These are phyloP conservation scores for Penicillium sp. DNA, from an alignment of 2,329 filamentous ascomycete genomes.

Conservation along the genomic window DNA sequence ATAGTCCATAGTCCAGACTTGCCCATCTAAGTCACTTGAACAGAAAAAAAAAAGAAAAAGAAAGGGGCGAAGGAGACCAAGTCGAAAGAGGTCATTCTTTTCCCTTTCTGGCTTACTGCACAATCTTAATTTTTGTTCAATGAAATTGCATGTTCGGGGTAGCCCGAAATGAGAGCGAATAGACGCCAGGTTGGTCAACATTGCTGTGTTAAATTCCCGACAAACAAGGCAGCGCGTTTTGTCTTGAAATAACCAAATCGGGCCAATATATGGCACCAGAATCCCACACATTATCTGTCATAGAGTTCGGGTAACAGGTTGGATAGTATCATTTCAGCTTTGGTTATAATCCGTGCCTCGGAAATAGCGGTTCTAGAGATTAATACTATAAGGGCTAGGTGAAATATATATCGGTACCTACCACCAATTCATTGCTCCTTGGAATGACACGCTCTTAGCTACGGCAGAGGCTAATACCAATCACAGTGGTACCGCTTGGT, in stretches of 20 bases:
- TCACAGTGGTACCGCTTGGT: no score
- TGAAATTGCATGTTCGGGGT: not conserved
- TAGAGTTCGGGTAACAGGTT: not conserved
- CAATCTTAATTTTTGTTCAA: not conserved
- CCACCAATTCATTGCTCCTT: no score
- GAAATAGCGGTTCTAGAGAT: not conserved
- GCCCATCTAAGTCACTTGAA: not conserved
- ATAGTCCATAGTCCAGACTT: not conserved
- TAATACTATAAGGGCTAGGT: not conserved
- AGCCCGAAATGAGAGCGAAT: not conserved
- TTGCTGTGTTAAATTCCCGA: not conserved
- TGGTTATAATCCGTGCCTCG: not conserved
- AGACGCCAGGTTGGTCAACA: not conserved
- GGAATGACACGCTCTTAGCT: no score
- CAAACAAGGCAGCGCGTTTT: not conserved
- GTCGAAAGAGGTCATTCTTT: not conserved
- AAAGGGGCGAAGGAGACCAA: not conserved
- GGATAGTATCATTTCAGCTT: not conserved
- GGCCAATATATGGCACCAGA: not conserved
- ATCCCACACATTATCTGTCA: no score
- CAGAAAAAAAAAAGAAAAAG: not conserved
- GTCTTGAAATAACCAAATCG: not conserved
- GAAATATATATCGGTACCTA: not conserved
- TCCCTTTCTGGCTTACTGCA: not conserved
- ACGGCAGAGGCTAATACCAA: no score